Base-by-base conservation (phyloP, 805 yeast species). In the Geotrichum ghanense region DNA sequence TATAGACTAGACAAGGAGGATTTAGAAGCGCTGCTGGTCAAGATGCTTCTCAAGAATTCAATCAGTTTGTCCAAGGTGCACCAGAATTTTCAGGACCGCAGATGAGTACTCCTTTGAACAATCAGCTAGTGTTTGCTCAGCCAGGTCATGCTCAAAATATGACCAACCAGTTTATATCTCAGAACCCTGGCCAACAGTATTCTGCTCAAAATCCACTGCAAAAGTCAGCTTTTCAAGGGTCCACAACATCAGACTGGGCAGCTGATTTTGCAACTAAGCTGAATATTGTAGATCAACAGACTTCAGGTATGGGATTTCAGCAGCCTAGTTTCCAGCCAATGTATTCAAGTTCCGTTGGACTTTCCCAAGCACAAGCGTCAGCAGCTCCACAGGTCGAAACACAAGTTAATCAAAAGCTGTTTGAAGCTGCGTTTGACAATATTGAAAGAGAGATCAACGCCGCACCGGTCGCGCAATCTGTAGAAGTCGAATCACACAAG, bases 391-490 rank as follows among this genome's bases (percentile, higher is more conserved):
- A 48, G 22, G 25, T 46, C 25, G 21, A 37, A 14, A 26, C 22
- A 19, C 51, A 53, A 16, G 46, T 44, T 16, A 48, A 51, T 39
- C 42, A 52, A 19, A 44, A 45, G 24, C 49, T 51, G 9, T 58
- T 58, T 47, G 58, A 52, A 20, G 50, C 49, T 16, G 59, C 58
- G 6, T 57, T 56, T 46, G 56, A 45, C 10, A 49, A 51, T 9
- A 51, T 56, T 1, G 61, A 57, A 44, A 12, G 14, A 26, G 23
- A n/a, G 42, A 41, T 20, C 17, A 35, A 41, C 39, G 44, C 41
- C 42, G 25, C 44, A 40, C 9, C 22, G 23, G 44, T 35, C 42
- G 25, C 44, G 34, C 9, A 20, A 24, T 20, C 23, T 20, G 39
- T 41, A 45, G 19, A 20, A 45, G 17, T 41, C 26, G 25, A 31